Evolutionary conservation across 2,329 filamentous ascomycete species (phyloP).

Genomic region (Orbilia quercus): DNA sequence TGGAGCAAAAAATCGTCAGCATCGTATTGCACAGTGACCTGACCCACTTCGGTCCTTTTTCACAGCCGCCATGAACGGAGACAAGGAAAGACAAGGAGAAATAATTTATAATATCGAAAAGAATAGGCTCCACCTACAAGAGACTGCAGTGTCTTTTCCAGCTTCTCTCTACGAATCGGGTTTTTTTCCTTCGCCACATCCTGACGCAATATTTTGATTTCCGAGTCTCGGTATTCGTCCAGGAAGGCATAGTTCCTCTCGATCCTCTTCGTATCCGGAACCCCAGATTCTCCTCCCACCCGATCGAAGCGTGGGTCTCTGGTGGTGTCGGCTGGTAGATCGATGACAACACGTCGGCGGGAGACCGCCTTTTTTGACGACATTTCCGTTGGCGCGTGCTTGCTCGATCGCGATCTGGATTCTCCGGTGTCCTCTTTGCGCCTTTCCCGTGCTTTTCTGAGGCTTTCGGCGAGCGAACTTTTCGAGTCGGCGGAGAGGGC

Average conservation of each 20-base stretch:
- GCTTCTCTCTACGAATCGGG: constrained; percentile 72
- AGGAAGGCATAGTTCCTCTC: constrained; percentile 86
- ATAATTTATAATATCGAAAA: neutral
- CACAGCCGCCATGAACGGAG: constrained; percentile 20
- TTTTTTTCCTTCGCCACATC: constrained; percentile 77
- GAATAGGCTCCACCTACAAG: constrained; percentile 66
- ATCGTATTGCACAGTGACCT: constrained; percentile 30
- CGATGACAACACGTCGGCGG: constrained; percentile 79
- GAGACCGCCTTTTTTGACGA: constrained; percentile 85
- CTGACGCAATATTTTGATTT: constrained; percentile 78
- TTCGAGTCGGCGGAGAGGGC: constrained; percentile 42
- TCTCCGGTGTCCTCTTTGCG: constrained; percentile 31
- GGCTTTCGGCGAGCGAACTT: constrained; percentile 47
- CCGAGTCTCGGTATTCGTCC: constrained; percentile 83
- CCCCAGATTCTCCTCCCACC: constrained; percentile 67
- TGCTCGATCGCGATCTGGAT: constrained; percentile 70
- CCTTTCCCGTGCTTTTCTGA: constrained; percentile 42
- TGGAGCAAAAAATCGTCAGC: constrained; percentile 50
- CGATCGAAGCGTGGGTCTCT: constrained; percentile 92
- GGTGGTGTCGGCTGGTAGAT: constrained; percentile 65
- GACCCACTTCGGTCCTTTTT: constrained; percentile 21
- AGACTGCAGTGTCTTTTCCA: constrained; percentile 79
- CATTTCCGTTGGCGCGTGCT: constrained; percentile 87
- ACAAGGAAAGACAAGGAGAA: constrained; percentile 1
- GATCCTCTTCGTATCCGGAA: constrained; percentile 70